Conservation (phyloP, 495 filamentous ascomycete species). For the Aspergillus funiculosus region DNA sequence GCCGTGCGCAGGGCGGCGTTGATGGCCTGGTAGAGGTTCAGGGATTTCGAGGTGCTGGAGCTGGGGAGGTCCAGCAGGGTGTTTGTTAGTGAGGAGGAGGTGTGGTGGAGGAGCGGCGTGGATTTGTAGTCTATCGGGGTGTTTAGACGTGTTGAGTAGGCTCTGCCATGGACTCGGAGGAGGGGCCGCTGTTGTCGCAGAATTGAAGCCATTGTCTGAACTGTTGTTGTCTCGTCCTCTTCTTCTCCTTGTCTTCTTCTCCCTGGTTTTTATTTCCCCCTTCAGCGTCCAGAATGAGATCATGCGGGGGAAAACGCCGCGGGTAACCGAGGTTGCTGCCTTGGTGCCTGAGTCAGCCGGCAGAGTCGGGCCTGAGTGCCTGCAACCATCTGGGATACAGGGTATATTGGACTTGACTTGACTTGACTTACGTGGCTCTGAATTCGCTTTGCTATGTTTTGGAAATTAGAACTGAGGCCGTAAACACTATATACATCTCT, state of each 20-base stretch:
- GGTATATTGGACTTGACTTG: no score
- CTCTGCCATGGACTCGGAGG: neutral
- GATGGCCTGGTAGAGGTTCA: constrained; percentile 90
- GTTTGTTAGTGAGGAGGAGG: constrained; percentile 61
- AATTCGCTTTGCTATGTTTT: no score
- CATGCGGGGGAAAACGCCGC: constrained; percentile 22
- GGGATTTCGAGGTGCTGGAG: constrained; percentile 64
- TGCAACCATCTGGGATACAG: no score
- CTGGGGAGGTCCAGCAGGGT: constrained; percentile 57
- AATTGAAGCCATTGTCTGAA: constrained; percentile 7
- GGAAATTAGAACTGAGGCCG: no score
- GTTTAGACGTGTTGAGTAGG: constrained; percentile 54
- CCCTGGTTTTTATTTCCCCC: constrained; percentile 15
- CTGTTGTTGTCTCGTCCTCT: constrained; percentile 1
- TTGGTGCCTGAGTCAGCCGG: constrained; percentile 11
- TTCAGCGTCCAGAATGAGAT: constrained; percentile 3
- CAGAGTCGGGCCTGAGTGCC: no score
- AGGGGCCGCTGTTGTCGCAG: neutral
- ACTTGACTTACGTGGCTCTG: no score
- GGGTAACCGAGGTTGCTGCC: constrained; percentile 17
- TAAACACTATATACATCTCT: no score
- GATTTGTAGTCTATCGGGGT: constrained; percentile 81
- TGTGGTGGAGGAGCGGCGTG: constrained; percentile 75
- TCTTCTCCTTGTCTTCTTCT: constrained; percentile 6
- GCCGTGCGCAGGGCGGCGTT: constrained; percentile 82